A percentile compares a stretch with the other conserved stretches of the same genome.
Conservation (phyloP, 2,329 filamentous ascomycete species). For the Aspergillus sp. region DNA sequence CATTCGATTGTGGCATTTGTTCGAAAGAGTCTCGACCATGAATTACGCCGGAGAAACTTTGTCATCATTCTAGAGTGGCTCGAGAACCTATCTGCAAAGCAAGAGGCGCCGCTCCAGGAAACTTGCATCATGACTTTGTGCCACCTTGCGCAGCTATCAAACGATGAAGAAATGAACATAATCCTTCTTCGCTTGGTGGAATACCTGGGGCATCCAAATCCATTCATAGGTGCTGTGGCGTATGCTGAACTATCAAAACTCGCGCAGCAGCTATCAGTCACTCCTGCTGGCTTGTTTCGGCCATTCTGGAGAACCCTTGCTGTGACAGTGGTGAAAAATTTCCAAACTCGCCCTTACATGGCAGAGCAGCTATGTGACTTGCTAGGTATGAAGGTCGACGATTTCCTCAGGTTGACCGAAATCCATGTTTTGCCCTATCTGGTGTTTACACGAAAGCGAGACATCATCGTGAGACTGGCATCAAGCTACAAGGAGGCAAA, state of each 20-base stretch:
- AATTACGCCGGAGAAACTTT: conserved; percentile 62
- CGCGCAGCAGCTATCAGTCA: conserved; percentile 62
- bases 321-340: conserved; percentile 77
- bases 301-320: conserved; percentile 89
- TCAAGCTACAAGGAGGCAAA: conserved; percentile 59
- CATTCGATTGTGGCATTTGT: conserved; percentile 68
- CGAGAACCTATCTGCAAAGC: conserved; percentile 68
- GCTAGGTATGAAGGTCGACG: conserved; percentile 70
- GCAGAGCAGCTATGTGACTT: conserved; percentile 78
- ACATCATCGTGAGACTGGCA: conserved; percentile 78
- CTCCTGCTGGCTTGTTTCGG: conserved; percentile 68
- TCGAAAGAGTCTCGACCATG: conserved; percentile 45
- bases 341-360: conserved; percentile 77
- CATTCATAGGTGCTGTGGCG: conserved; percentile 74
- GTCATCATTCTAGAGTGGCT: conserved; percentile 69
- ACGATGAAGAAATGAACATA: conserved; percentile 81
- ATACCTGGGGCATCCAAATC: conserved; percentile 80
- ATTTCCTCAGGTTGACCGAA: conserved; percentile 75
- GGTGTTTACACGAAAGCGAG: conserved; percentile 72
- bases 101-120: conserved; percentile 69
- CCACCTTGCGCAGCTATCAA: conserved; percentile 73
- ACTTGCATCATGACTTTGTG: conserved; percentile 83
- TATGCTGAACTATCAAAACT: conserved; percentile 80
- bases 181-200: conserved; percentile 80
- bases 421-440: conserved; percentile 81